Conservation (phyloP, 805 yeast species). For the Teunomyces lycoperdinae region DNA sequence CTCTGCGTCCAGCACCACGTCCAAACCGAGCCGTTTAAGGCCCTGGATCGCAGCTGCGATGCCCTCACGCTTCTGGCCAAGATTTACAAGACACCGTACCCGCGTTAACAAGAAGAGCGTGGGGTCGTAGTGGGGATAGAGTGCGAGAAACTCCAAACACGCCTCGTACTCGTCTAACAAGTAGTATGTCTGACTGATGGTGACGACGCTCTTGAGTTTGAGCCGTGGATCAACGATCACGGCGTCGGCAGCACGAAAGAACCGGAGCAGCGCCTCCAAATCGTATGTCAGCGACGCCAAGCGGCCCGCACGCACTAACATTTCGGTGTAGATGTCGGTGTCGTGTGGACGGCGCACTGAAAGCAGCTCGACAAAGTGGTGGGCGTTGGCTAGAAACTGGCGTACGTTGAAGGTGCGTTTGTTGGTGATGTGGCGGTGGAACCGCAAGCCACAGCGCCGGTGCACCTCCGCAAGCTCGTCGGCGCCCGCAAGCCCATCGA, state of each 20-base stretch:
- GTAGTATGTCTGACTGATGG: conserved; percentile 31
- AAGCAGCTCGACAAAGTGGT: conserved; percentile 36
- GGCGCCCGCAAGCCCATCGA: conserved; percentile 3
- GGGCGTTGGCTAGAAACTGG: conserved; percentile 35
- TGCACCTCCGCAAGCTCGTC: background rate
- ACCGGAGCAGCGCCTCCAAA: conserved; percentile 37
- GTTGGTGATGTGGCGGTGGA: background rate
- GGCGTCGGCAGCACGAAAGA: conserved; percentile 33
- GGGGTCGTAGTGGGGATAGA: conserved; percentile 23
- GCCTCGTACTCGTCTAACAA: conserved; percentile 28
- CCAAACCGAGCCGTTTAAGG: conserved; percentile 34
- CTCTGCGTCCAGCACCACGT: conserved; percentile 23
- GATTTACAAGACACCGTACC: conserved; percentile 33
- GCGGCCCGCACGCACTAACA: conserved; percentile 43
- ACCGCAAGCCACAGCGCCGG: background rate
- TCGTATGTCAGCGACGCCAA: conserved; percentile 44
- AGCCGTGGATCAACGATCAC: conserved; percentile 23
- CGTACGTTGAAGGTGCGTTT: conserved; percentile 12
- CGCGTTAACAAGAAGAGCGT: conserved; percentile 35
- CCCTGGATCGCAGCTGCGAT: conserved; percentile 32
- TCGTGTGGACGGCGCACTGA: conserved; percentile 34
- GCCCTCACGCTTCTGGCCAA: conserved; percentile 30
- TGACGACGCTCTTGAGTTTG: conserved; percentile 22
- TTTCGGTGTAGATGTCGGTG: conserved; percentile 31
- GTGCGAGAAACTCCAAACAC: conserved; percentile 31